These are phyloP conservation scores for Metarhizium rileyi DNA, from an alignment of 2,329 filamentous ascomycete genomes.

Conservation along the genomic window DNA sequence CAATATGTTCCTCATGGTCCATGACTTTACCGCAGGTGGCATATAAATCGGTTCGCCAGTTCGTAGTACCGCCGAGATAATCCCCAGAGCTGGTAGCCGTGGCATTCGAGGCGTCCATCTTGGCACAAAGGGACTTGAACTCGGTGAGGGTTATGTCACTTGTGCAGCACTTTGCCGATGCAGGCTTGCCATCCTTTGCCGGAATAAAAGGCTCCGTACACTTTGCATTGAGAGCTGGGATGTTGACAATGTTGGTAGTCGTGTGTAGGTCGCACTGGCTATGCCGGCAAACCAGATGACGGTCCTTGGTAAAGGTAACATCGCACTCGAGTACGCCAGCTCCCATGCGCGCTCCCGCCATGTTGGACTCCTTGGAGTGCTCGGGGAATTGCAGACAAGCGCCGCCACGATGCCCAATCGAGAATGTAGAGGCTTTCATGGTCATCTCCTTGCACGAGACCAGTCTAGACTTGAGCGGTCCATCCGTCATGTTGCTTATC, in stretches of 20 bases:
- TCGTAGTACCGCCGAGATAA: constrained; percentile 48
- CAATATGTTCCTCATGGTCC: constrained; percentile 52
- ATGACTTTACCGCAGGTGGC: constrained; percentile 52
- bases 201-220: constrained; percentile 54
- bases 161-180: constrained; percentile 59
- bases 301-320: constrained; percentile 56
- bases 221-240: constrained; percentile 53
- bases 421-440: constrained; percentile 43
- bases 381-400: constrained; percentile 55
- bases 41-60: constrained; percentile 58
- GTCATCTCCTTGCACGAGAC: constrained; percentile 45
- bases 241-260: constrained; percentile 56
- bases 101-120: constrained; percentile 57
- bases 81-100: constrained; percentile 46
- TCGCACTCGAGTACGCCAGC: constrained; percentile 59
- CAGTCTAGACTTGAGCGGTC: constrained; percentile 50
- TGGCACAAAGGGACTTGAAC: constrained; percentile 58
- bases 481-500: constrained; percentile 50
- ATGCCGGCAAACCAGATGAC: constrained; percentile 58
- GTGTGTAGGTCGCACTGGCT: constrained; percentile 59
- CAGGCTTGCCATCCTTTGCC: constrained; percentile 36
- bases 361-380: constrained; percentile 48
- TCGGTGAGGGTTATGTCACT: constrained; percentile 60
- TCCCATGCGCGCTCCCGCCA: constrained; percentile 57
- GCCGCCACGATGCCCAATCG: constrained; percentile 53